phyloP scores from a whole-genome alignment of 2,329 filamentous ascomycete species.

The Neonectria ditissima region DNA sequence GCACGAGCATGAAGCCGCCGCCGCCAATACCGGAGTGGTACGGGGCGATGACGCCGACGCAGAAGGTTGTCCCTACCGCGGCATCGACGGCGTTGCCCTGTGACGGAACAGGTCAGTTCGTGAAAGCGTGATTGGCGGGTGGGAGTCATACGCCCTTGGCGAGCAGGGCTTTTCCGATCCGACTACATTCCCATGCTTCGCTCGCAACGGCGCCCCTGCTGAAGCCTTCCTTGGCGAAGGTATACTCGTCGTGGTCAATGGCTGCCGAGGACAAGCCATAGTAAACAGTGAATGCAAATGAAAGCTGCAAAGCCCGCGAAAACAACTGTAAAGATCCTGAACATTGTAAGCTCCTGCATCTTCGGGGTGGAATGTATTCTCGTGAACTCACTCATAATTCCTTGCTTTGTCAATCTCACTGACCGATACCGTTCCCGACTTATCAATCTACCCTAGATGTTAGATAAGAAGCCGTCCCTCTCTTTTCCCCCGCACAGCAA shows the following conservation, averaged over 20 bases:
- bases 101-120: neutral
- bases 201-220: constrained; percentile 74
- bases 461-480: constrained; percentile 4
- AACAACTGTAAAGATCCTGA: neutral
- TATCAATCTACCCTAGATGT: neutral
- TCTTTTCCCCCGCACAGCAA: constrained; percentile 3
- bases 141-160: constrained; percentile 57
- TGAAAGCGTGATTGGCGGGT: neutral
- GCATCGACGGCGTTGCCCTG: constrained; percentile 83
- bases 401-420: neutral
- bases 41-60: constrained; percentile 80
- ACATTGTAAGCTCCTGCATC: neutral
- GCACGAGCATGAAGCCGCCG: constrained; percentile 89
- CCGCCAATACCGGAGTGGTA: constrained; percentile 88
- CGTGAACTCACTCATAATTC: constrained; percentile 8
- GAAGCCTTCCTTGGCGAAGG: constrained; percentile 30
- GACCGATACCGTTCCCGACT: neutral
- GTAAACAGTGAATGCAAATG: constrained; percentile 27
- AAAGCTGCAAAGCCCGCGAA: constrained; percentile 4
- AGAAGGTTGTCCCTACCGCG: constrained; percentile 78
- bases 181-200: constrained; percentile 76
- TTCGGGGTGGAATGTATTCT: neutral
- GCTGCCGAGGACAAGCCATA: constrained; percentile 23
- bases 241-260: constrained; percentile 19
- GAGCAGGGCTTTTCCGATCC: constrained; percentile 74